Evolutionary conservation across 352 stramenopile species (phyloP).

Genomic region (Phytophthora vignae): DNA sequence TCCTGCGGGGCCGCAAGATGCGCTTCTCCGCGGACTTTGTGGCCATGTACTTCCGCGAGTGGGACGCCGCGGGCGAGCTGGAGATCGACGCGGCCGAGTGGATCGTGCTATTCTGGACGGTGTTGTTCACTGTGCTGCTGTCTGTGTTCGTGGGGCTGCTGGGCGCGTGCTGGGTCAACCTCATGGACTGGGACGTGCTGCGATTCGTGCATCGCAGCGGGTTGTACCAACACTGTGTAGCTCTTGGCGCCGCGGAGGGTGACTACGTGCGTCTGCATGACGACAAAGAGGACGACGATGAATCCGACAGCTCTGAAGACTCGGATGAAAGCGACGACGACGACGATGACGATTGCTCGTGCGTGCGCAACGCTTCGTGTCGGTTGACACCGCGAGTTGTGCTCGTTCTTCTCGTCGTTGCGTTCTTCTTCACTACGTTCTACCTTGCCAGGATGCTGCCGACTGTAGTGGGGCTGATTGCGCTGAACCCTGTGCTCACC

Average conservation of each 20-base stretch:
- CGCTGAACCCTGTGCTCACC: constrained; percentile 60
- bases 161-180: constrained; percentile 56
- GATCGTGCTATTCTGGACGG: constrained; percentile 44
- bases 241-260: constrained; percentile 10
- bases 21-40: constrained; percentile 61
- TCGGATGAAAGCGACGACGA: constrained; percentile 31
- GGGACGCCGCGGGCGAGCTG: constrained; percentile 47
- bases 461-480: constrained; percentile 64
- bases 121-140: constrained; percentile 37
- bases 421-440: constrained; percentile 36
- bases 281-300: constrained; percentile 29
- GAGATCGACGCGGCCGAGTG: constrained; percentile 58
- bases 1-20: constrained; percentile 66
- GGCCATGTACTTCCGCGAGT: constrained; percentile 53
- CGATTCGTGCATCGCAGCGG: constrained; percentile 32
- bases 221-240: constrained; percentile 23
- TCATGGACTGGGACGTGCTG: constrained; percentile 65
- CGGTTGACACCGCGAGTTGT: constrained; percentile 34
- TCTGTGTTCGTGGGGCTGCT: constrained; percentile 48
- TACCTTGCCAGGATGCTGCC: constrained; percentile 42
- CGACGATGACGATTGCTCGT: constrained; percentile 26
- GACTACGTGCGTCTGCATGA: constrained; percentile 30
- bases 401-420: constrained; percentile 28
- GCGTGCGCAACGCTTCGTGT: constrained; percentile 8
- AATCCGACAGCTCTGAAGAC: constrained; percentile 17